Evolutionary conservation across 176 grass and related monocot species (phyloP).

Genomic region (Chloris gayana): DNA sequence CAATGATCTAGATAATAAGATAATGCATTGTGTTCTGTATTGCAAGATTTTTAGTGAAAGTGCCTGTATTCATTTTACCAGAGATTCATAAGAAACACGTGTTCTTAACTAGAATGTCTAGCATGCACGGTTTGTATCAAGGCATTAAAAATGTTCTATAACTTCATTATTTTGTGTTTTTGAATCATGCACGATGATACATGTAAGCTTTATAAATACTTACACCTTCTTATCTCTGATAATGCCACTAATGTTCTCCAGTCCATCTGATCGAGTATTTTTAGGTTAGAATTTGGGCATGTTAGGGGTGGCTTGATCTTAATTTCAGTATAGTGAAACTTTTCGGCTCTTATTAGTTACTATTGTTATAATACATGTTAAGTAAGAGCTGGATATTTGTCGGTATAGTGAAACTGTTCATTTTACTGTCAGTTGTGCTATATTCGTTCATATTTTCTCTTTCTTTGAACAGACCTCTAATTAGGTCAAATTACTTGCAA

Average conservation of each 20-base stretch:
- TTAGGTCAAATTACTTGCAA: neutral
- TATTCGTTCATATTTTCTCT: slow-evolving; percentile 4
- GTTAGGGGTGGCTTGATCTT: slow-evolving; percentile 19
- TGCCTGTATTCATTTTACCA: no score
- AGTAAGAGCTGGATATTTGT: slow-evolving; percentile 22
- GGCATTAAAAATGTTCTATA: neutral
- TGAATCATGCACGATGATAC: neutral
- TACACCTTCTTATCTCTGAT: slow-evolving; percentile 14
- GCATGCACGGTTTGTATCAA: neutral
- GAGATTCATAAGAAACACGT: no score
- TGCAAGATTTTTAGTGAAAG: no score
- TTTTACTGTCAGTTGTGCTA: neutral
- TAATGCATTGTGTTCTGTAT: no score
- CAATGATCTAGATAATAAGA: no score
- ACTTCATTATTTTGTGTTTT: neutral
- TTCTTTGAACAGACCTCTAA: slow-evolving; percentile 4
- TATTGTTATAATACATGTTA: neutral
- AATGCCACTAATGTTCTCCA: neutral
- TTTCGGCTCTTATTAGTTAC: neutral
- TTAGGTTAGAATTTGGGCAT: neutral
- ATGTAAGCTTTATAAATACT: slow-evolving; percentile 2
- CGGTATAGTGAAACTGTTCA: neutral
- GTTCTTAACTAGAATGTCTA: slow-evolving; percentile 4
- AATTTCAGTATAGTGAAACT: neutral
- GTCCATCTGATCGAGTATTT: neutral